Evolutionary conservation across 805 yeast species (phyloP), one percentile per base, ranked within the genome.

Genomic region (Starmerella potacharoeniae): DNA sequence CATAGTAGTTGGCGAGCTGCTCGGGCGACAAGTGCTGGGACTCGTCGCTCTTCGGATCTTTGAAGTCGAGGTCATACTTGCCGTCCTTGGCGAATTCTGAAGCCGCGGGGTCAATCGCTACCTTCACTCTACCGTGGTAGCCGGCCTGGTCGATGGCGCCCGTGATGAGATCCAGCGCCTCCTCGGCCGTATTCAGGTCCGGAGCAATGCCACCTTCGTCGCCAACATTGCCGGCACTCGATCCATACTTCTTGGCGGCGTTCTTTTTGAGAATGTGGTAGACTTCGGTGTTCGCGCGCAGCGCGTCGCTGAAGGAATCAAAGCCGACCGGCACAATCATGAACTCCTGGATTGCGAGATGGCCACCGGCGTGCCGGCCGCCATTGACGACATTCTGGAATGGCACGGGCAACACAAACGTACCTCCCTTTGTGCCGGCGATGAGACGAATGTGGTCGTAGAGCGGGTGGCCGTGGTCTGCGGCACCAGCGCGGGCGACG

Each of bases 121-220:
- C 93, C 69, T 81, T 77, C 71, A 91, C 83, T 78, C 81, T 76
- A 74, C 96, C 97, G 63, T 83, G 84, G 85, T 91, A 90, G 71
- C 98, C 98, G 66, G 98, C 96, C 66, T 77, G 74, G 73, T 82
- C 86, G 73, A 93, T 91, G 71, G 98, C 88, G 64, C 75, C 84
- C 66, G 81, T 79, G 74, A 91, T 88, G 74, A 91, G 83, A 79
- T 93, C 97, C 65, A 91, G 79, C 68, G 97, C 98, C 82, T 91
- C 97, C 75, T 82, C 86, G 72, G 98, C 91, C 67, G 96, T 81
- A 65, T 84, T 80, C 66, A 93, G 83, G 76, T 89, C 87, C 76
- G 98, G 98, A 69, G 98, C 98, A 79, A 91, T 96, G 83, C 98
- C 98, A 85, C 98, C 98, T 81, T 91, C 98, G 77, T 91, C 98